These are phyloP conservation scores for Sicyos baderoa DNA, from an alignment of 306 rosid genomes.

Conservation along the genomic window DNA sequence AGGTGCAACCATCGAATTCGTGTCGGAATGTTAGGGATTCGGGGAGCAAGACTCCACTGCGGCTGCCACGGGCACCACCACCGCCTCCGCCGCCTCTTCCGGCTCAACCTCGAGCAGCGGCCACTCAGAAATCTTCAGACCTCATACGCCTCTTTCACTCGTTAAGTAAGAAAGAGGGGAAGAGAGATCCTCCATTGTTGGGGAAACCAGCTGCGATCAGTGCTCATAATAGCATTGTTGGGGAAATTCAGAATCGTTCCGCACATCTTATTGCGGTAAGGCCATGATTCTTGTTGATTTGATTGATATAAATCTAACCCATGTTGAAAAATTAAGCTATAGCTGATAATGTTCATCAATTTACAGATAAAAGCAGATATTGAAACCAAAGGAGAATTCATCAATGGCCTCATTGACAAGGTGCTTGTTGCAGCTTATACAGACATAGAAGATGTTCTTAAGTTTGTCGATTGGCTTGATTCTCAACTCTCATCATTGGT, in stretches of 20 bases:
- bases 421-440: slow-evolving; percentile 53
- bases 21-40: slow-evolving; percentile 6
- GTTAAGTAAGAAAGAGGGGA: slow-evolving; percentile 46
- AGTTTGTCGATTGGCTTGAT: slow-evolving; percentile 91
- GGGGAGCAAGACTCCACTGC: slow-evolving; percentile 36
- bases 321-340: not conserved
- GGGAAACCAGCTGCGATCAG: slow-evolving; percentile 37
- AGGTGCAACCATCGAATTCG: not conserved
- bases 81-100: slow-evolving; percentile 51
- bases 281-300: slow-evolving; percentile 19
- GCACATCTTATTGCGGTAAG: slow-evolving; percentile 89
- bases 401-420: slow-evolving; percentile 65
- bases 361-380: slow-evolving; percentile 75
- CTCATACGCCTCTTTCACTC: slow-evolving; percentile 45
- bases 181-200: slow-evolving; percentile 34
- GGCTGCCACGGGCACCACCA: slow-evolving; percentile 26
- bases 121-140: slow-evolving; percentile 44
- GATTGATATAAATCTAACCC: slow-evolving; percentile 14
- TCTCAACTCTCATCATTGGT: slow-evolving; percentile 73
- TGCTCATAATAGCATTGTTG: slow-evolving; percentile 84
- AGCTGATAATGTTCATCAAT: slow-evolving; percentile 12
- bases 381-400: slow-evolving; percentile 82
- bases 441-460: slow-evolving; percentile 72
- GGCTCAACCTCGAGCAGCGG: slow-evolving; percentile 30
- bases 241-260: slow-evolving; percentile 92